Evolutionary conservation across 371 early-diverging fungal species (phyloP).

Genomic region (Circinella minor): DNA sequence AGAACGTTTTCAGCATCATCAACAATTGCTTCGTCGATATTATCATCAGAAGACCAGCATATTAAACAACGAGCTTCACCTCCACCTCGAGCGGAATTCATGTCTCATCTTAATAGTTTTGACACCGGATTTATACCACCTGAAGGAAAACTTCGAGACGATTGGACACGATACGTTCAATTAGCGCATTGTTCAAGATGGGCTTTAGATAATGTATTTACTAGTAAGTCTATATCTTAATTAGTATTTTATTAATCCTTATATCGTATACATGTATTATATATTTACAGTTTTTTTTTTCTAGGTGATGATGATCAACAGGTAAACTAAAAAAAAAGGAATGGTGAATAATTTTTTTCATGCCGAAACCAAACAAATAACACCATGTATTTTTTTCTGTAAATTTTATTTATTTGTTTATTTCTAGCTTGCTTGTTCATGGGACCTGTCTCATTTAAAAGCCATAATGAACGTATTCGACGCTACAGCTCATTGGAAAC

Average conservation of each 20-base stretch:
- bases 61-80: slow-evolving; percentile 10
- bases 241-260: background rate
- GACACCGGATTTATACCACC: slow-evolving; percentile 41
- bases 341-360: background rate
- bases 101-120: slow-evolving; percentile 19
- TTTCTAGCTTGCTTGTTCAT: slow-evolving; percentile 33
- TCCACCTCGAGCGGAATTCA: background rate
- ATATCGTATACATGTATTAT: background rate
- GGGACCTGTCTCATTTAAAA: slow-evolving; percentile 34
- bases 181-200: slow-evolving; percentile 44
- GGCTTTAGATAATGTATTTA: slow-evolving; percentile 47
- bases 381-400: background rate
- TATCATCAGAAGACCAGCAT: background rate
- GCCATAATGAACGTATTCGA: slow-evolving; percentile 54
- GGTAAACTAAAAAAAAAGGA: background rate
- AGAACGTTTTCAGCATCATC: too few relatives aligned
- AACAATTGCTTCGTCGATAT: background rate
- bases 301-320: slow-evolving; percentile 13
- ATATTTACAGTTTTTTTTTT: slow-evolving; percentile 7
- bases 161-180: slow-evolving; percentile 47
- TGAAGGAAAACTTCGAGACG: slow-evolving; percentile 36
- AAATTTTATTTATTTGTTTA: background rate
- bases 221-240: slow-evolving; percentile 11
- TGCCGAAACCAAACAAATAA: slow-evolving; percentile 5
- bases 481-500: slow-evolving; percentile 47